phyloP scores from a whole-genome alignment of 371 early-diverging fungal genomes.

The Mucor sp. region DNA sequence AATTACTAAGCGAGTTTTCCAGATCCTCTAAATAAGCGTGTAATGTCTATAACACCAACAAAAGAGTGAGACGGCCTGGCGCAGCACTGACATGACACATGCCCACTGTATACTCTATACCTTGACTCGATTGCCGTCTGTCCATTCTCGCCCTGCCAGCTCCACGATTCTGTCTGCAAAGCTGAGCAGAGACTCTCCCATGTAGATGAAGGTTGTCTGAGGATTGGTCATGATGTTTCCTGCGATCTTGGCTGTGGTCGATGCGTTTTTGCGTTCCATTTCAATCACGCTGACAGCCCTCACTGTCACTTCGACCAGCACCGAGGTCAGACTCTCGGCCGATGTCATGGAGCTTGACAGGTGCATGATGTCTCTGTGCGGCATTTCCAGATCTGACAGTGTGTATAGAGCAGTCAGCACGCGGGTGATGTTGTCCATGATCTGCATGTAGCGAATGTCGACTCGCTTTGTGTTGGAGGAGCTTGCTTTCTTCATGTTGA shows the following conservation, averaged over 20 bases:
- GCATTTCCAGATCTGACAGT: conserved; percentile 25
- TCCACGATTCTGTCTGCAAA: conserved; percentile 45
- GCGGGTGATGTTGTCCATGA: conserved; percentile 40
- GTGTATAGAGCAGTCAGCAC: conserved; percentile 29
- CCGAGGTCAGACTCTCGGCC: conserved; percentile 35
- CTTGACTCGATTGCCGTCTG: conserved; percentile 35
- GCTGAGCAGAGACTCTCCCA: conserved; percentile 38
- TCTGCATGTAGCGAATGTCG: conserved; percentile 47
- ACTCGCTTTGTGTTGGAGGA: conserved; percentile 13
- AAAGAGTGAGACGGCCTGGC: background rate
- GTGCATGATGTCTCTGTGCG: background rate
- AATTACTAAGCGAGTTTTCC: conserved; percentile 6
- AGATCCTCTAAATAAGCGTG: conserved; percentile 8
- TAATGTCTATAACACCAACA: conserved; percentile 2
- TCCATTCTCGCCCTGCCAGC: conserved; percentile 34
- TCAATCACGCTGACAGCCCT: conserved; percentile 44
- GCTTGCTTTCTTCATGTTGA: background rate
- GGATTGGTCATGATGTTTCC: conserved; percentile 48
- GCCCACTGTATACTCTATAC: conserved; percentile 9
- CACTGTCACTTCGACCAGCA: conserved; percentile 39
- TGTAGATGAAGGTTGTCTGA: conserved; percentile 31
- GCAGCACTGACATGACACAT: too few relatives aligned
- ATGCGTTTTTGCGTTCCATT: conserved; percentile 19
- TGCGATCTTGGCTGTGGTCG: conserved; percentile 3
- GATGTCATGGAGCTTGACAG: background rate